Percentiles rank a stretch among this genome's conserved stretches.
Evolutionary conservation across 495 filamentous ascomycete species (phyloP).

Genomic region (Hypoxylon perforatum): DNA sequence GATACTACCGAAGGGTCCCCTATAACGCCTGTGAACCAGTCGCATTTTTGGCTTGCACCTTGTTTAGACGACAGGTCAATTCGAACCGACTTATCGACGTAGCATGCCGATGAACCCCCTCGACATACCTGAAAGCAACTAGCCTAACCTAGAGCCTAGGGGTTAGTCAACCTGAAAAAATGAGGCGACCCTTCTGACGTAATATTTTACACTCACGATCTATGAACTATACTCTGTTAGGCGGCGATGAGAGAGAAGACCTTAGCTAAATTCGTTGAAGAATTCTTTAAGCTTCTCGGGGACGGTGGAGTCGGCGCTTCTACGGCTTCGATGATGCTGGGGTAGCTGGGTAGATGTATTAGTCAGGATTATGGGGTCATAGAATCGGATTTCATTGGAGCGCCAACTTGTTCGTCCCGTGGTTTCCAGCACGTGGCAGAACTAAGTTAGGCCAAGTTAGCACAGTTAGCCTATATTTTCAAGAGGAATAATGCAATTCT

Average conservation of each 20-base stretch:
- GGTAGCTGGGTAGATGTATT: background rate
- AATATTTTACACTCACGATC: no score
- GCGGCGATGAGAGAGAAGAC: no score
- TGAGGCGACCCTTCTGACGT: no score
- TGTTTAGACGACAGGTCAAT: constrained; percentile 1
- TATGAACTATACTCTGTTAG: no score
- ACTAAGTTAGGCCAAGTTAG: background rate
- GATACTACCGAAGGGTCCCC: background rate
- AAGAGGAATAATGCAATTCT: no score
- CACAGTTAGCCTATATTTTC: no score
- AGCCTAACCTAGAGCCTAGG: background rate
- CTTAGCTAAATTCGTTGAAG: background rate
- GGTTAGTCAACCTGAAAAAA: no score
- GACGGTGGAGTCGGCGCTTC: constrained; percentile 34
- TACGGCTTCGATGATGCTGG: constrained; percentile 15
- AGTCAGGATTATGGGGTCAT: constrained; percentile 28
- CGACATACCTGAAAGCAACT: constrained; percentile 1
- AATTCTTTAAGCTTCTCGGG: background rate
- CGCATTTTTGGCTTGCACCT: constrained; percentile 5
- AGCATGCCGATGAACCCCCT: constrained; percentile 4
- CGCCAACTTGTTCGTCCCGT: constrained; percentile 17
- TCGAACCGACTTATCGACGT: constrained; percentile 2
- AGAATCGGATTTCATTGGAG: constrained; percentile 25
- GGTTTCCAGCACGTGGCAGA: constrained; percentile 25
- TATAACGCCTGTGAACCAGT: background rate